Evolutionary conservation across 2,329 filamentous ascomycete species (phyloP), one percentile per base, ranked within the genome.

Genomic region (Polytolypa hystricis): DNA sequence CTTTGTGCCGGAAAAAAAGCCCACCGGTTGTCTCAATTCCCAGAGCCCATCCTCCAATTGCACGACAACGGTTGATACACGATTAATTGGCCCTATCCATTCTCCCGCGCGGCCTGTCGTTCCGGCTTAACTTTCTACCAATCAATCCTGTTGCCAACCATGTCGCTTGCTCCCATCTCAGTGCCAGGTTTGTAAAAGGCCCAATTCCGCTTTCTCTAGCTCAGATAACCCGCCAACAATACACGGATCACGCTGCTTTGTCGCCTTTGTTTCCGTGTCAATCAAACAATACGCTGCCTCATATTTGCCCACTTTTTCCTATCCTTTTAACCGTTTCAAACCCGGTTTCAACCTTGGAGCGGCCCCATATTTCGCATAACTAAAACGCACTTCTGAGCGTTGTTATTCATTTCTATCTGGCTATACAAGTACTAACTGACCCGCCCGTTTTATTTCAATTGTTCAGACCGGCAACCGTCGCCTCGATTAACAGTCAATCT

Each of bases 401-500:
- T n/a, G n/a, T n/a, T n/a, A 6, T 6, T 10, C 2, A 15, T n/a
- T 11, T 19, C 27, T 32, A 10, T n/a, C n/a, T 18, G 29, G 17
- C 26, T 18, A 21, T 9, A 14, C 7, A 16, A 29, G 18, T 28
- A 34, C 31, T 18, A 17, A 16, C 17, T 38, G 40, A 41, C 37
- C n/a, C n/a, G n/a, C 20, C 12, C 27, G 29, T 35, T 35, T 39
- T 21, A 30, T 27, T 21, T 35, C 37, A 18, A 32, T 30, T 49
- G 42, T 36, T 37, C 40, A 52, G 52, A 55, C 42, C 50, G 51
- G 46, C 56, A 58, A 41, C 37, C 50, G 8, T 58, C 55, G 15
- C 55, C 57, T 8, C 51, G 47, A 25, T 20, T 47, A 31, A 46
- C 52, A 9, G 48, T 53, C 40, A 60, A 53, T 40, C 48, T 64